Percentiles rank a stretch among this genome's conserved stretches.
These are phyloP conservation scores for Cryptosporidium felis DNA, from an alignment of 169 alveolate genomes.

Conservation along the genomic window DNA sequence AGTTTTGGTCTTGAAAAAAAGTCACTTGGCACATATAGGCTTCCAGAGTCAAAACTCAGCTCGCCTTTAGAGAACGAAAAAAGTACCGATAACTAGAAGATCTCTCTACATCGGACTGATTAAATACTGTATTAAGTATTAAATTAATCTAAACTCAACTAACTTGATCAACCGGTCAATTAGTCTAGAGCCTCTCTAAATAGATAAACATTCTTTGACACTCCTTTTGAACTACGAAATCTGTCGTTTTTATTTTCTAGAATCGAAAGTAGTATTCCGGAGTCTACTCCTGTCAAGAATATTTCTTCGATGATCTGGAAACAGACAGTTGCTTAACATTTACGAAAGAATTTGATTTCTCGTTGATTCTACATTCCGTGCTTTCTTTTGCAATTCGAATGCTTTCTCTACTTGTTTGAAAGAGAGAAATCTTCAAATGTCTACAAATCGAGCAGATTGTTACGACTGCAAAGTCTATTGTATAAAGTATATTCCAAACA, in stretches of 20 bases:
- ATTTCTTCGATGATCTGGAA: conserved; percentile 32
- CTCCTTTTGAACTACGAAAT: too few relatives aligned
- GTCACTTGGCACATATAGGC: not conserved
- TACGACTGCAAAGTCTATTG: conserved; percentile 11
- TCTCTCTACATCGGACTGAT: not conserved
- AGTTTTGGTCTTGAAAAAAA: not conserved
- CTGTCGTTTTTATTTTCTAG: too few relatives aligned
- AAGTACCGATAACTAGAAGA: not conserved
- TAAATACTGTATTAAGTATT: not conserved
- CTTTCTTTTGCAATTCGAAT: not conserved
- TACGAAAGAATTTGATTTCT: not conserved
- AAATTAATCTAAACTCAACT: not conserved
- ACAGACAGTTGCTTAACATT: not conserved
- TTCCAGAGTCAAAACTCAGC: conserved; percentile 7
- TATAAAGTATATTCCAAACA: conserved; percentile 39
- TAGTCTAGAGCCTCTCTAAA: too few relatives aligned
- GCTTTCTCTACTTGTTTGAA: not conserved
- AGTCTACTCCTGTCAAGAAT: not conserved
- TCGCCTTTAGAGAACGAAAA: not conserved
- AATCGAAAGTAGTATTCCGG: too few relatives aligned
- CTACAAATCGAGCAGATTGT: conserved; percentile 5
- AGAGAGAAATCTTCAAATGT: conserved; percentile 27
- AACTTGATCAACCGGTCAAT: too few relatives aligned
- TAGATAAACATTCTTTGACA: too few relatives aligned
- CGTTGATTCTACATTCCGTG: not conserved